These are phyloP conservation scores for Papiliotrema terrestris DNA, from an alignment of 1,284 basidiomycete genomes.

Conservation along the genomic window DNA sequence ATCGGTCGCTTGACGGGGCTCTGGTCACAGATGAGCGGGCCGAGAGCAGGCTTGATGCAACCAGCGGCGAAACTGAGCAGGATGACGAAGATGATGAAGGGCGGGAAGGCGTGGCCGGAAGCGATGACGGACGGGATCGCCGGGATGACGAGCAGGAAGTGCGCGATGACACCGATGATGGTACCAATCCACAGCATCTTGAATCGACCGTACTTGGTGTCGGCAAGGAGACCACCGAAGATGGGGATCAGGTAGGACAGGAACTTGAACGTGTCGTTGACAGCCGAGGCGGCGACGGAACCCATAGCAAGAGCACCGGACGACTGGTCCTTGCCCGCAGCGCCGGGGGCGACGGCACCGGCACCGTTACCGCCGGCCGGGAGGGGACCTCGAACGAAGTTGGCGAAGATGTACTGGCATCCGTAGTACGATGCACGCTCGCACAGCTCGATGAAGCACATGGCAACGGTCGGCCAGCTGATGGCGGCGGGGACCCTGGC, in stretches of 20 bases:
- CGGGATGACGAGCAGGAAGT: slow-evolving; percentile 42
- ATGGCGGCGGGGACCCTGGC: slow-evolving; percentile 48
- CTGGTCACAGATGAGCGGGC: slow-evolving; percentile 48
- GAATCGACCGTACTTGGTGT: slow-evolving; percentile 69
- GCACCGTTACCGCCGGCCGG: slow-evolving; percentile 60
- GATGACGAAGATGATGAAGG: slow-evolving; percentile 47
- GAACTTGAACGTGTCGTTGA: slow-evolving; percentile 35
- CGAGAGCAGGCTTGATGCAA: slow-evolving; percentile 31
- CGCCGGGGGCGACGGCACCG: slow-evolving; percentile 66
- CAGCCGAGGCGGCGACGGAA: slow-evolving; percentile 24
- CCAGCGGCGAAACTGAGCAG: slow-evolving; percentile 46
- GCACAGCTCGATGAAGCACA: slow-evolving; percentile 47
- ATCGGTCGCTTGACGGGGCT: slow-evolving; percentile 38
- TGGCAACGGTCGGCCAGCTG: slow-evolving; percentile 32
- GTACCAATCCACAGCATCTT: slow-evolving; percentile 61
- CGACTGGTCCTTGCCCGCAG: slow-evolving; percentile 54
- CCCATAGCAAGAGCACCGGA: slow-evolving; percentile 55
- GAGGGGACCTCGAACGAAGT: slow-evolving; percentile 50
- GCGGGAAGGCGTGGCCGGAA: slow-evolving; percentile 20
- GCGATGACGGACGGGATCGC: slow-evolving; percentile 44
- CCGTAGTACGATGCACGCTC: slow-evolving; percentile 44
- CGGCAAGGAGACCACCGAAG: slow-evolving; percentile 60
- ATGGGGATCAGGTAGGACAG: slow-evolving; percentile 39
- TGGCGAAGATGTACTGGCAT: slow-evolving; percentile 19
- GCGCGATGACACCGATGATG: slow-evolving; percentile 36